These are phyloP conservation scores for Ceratocystis cacaofunesta DNA, from an alignment of 2,329 filamentous ascomycete genomes.

Conservation along the genomic window DNA sequence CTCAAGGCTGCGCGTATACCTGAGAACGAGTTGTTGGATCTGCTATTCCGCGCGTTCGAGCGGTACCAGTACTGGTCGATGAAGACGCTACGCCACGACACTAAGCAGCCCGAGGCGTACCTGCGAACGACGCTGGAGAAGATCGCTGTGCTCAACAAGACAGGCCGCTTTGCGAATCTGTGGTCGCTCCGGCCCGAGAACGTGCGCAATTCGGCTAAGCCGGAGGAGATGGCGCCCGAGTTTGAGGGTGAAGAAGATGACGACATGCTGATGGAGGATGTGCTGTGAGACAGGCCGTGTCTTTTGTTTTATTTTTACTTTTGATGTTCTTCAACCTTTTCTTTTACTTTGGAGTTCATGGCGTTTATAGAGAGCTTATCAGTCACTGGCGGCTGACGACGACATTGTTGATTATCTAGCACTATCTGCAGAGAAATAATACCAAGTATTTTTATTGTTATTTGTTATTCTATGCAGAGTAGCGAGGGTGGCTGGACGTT, in stretches of 20 bases:
- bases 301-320: constrained; percentile 1
- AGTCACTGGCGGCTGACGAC: not conserved
- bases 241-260: constrained; percentile 49
- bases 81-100: constrained; percentile 60
- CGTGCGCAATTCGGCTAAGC: constrained; percentile 33
- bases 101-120: constrained; percentile 85
- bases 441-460: not conserved
- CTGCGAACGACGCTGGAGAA: constrained; percentile 72
- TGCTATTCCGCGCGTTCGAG: constrained; percentile 69
- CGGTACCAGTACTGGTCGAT: constrained; percentile 89
- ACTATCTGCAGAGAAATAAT: not conserved
- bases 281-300: constrained; percentile 24
- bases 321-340: not conserved
- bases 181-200: constrained; percentile 62
- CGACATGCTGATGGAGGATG: constrained; percentile 62
- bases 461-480: not conserved
- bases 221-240: constrained; percentile 31
- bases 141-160: constrained; percentile 68
- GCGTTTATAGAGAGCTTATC: constrained; percentile 2
- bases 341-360: constrained; percentile 6
- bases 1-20: constrained; percentile 85
- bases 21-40: constrained; percentile 73
- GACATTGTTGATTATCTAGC: not conserved
- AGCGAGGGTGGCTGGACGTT: not conserved
- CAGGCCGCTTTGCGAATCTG: constrained; percentile 68